These are phyloP conservation scores for Vigna mungo DNA, from an alignment of 306 rosid species.

Conservation along the genomic window DNA sequence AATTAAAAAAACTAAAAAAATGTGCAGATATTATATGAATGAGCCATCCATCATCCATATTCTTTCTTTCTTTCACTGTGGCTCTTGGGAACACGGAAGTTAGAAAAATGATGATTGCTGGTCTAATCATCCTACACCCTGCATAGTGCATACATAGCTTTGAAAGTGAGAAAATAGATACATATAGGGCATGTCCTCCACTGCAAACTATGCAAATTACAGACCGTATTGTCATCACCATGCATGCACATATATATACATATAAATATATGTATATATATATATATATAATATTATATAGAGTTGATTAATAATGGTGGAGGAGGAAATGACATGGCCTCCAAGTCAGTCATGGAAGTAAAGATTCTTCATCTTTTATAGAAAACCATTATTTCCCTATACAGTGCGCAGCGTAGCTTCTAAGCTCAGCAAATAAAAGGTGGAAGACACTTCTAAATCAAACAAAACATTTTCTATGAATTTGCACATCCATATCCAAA, in stretches of 20 bases:
- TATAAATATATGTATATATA: too few species aligned
- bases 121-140: slow-evolving; percentile 28
- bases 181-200: slow-evolving; percentile 41
- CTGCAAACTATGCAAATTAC: slow-evolving; percentile 48
- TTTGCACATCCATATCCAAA: slow-evolving; percentile 2
- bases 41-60: neutral
- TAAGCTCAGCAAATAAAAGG: slow-evolving; percentile 55
- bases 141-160: neutral
- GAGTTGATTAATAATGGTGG: slow-evolving; percentile 25
- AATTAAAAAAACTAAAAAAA: neutral
- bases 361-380: slow-evolving; percentile 49
- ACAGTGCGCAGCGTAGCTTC: slow-evolving; percentile 51
- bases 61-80: slow-evolving; percentile 32
- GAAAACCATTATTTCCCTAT: slow-evolving; percentile 45
- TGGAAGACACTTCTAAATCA: slow-evolving; percentile 28
- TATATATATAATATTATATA: too few species aligned
- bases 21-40: neutral
- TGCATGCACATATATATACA: slow-evolving; percentile 42
- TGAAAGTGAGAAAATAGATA: slow-evolving; percentile 48
- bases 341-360: slow-evolving; percentile 39
- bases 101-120: slow-evolving; percentile 37
- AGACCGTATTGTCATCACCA: slow-evolving; percentile 48
- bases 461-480: neutral
- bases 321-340: slow-evolving; percentile 46
- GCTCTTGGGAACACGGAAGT: slow-evolving; percentile 23